A percentile compares a stretch with the other conserved stretches of the same genome.
Evolutionary conservation across 257 asterid genomes (phyloP).

Genomic region (Euphrasia confusa): DNA sequence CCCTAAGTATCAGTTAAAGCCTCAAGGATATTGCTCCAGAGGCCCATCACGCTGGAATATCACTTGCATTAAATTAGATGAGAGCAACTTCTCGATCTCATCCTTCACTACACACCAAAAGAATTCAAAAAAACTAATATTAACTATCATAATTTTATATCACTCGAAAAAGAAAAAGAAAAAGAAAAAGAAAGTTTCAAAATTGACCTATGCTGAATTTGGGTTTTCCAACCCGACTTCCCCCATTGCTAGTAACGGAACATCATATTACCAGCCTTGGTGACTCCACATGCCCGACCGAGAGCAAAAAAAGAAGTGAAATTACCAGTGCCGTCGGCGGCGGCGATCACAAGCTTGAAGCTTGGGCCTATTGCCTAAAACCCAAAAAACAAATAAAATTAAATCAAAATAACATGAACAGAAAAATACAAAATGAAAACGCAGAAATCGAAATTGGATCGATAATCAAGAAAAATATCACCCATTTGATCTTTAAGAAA

Average conservation of each 20-base stretch:
- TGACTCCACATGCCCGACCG: conserved; percentile 92
- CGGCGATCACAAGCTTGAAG: too few relatives aligned
- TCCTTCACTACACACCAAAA: conserved; percentile 20
- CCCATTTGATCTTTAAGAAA: too few relatives aligned
- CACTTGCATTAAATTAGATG: conserved; percentile 23
- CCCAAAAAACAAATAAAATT: too few relatives aligned
- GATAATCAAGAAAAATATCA: too few relatives aligned
- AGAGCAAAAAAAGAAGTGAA: conserved; percentile 31
- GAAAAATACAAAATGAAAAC: too few relatives aligned
- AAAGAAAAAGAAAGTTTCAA: neutral
- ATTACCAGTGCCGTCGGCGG: too few relatives aligned
- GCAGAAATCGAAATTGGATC: too few relatives aligned
- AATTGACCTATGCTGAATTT: conserved; percentile 67
- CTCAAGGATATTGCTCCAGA: conserved; percentile 26
- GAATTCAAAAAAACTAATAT: neutral
- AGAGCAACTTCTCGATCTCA: conserved; percentile 40
- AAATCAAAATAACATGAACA: too few relatives aligned
- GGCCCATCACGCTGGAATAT: conserved; percentile 39
- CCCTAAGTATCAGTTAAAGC: conserved; percentile 33
- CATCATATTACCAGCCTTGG: conserved; percentile 82
- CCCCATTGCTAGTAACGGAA: conserved; percentile 81
- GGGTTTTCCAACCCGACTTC: conserved; percentile 79
- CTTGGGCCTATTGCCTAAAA: too few relatives aligned
- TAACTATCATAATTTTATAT: neutral
- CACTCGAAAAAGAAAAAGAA: neutral